Percentiles rank a stretch among this genome's conserved stretches.
Conservation (phyloP, 345 rosid species). For the Psidium guajava region DNA sequence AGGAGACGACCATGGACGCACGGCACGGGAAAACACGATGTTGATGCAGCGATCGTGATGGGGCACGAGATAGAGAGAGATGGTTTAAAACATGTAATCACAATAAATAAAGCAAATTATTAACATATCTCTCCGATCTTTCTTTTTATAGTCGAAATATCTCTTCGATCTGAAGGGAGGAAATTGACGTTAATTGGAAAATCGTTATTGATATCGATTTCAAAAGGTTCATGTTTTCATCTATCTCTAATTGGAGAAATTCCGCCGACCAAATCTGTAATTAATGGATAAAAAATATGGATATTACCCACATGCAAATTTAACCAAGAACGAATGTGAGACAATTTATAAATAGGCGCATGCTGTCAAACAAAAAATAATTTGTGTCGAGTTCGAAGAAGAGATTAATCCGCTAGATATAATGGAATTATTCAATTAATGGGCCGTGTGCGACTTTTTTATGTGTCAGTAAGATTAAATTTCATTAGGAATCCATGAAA, state of each 20-base stretch:
- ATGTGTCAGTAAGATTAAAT: too few relatives aligned
- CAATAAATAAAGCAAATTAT: too few relatives aligned
- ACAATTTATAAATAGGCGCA: too few relatives aligned
- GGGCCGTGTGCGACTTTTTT: too few relatives aligned
- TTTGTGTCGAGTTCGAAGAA: too few relatives aligned
- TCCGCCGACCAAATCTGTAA: not conserved
- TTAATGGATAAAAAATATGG: not conserved
- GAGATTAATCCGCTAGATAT: too few relatives aligned
- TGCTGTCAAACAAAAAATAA: too few relatives aligned
- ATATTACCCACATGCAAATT: not conserved
- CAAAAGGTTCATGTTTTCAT: not conserved
- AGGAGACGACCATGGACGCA: not conserved
- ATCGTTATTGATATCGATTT: not conserved
- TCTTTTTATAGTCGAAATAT: too few relatives aligned
- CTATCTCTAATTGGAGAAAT: not conserved
- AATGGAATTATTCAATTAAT: too few relatives aligned
- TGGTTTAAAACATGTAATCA: not conserved
- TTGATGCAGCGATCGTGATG: not conserved
- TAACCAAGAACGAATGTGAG: not conserved
- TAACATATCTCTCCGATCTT: not conserved
- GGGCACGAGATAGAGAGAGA: not conserved
- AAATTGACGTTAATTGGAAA: not conserved
- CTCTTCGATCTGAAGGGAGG: not conserved
- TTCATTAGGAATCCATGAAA: not conserved
- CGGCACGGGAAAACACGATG: not conserved